These are phyloP conservation scores for Metarhizium sp. DNA, from an alignment of 2,329 filamentous ascomycete genomes.

Conservation along the genomic window DNA sequence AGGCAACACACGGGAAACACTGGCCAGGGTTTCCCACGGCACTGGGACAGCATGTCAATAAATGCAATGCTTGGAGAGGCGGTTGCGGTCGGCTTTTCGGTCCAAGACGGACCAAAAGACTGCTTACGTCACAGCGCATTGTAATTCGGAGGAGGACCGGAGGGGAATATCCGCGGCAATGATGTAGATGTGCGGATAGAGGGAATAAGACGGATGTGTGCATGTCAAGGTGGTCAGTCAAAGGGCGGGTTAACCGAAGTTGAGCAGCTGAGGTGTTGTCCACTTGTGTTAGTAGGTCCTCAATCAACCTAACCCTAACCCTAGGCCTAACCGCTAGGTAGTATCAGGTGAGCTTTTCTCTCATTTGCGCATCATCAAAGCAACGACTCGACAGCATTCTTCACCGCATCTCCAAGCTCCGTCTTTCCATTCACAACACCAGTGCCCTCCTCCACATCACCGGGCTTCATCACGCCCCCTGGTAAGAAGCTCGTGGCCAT, in stretches of 20 bases:
- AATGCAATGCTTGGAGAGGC: background rate
- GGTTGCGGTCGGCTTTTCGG: background rate
- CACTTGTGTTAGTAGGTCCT: no score
- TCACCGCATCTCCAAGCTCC: conserved; percentile 10
- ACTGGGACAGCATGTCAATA: background rate
- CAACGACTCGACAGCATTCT: conserved; percentile 1
- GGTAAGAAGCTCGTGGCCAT: conserved; percentile 20
- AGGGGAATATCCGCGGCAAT: background rate
- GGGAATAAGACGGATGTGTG: background rate
- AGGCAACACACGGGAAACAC: background rate
- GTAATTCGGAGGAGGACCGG: background rate
- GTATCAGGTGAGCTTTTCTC: background rate
- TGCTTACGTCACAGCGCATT: background rate
- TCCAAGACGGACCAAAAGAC: background rate
- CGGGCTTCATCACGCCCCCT: conserved; percentile 14
- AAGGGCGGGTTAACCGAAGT: no score
- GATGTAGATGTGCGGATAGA: background rate
- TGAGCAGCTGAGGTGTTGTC: no score
- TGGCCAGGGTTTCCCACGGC: background rate
- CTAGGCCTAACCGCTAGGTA: no score
- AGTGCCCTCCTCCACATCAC: conserved; percentile 5
- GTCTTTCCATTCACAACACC: conserved; percentile 14
- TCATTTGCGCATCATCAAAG: background rate
- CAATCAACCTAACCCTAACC: no score
- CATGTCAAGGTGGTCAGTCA: no score